These are phyloP conservation scores for Chaetomium tenue DNA, from an alignment of 495 filamentous ascomycete genomes.

Conservation along the genomic window DNA sequence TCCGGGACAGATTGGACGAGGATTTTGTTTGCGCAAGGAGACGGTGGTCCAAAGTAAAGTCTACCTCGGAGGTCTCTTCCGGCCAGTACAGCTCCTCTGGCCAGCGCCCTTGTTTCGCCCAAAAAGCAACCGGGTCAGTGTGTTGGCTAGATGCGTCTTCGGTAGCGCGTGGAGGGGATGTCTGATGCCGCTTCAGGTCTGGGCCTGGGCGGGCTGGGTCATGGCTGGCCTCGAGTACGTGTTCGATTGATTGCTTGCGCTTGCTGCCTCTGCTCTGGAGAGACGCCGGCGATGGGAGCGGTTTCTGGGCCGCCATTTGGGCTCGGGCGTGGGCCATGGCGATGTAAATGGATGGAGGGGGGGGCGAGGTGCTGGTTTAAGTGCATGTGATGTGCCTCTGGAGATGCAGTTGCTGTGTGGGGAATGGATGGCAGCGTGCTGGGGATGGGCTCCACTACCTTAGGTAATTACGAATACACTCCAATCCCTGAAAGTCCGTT, in stretches of 20 bases:
- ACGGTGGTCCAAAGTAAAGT: slow-evolving; percentile 7
- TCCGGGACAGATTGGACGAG: too few relatives aligned
- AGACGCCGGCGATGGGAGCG: slow-evolving; percentile 25
- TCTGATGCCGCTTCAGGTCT: slow-evolving; percentile 20
- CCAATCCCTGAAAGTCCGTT: too few relatives aligned
- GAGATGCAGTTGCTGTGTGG: too few relatives aligned
- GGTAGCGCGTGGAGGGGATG: slow-evolving; percentile 10
- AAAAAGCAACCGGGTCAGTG: slow-evolving; percentile 19
- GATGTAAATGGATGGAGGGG: too few relatives aligned
- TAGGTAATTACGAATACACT: too few relatives aligned
- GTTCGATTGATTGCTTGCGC: slow-evolving; percentile 23
- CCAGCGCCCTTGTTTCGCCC: slow-evolving; percentile 16
- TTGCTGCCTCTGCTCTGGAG: slow-evolving; percentile 26
- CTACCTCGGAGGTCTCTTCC: slow-evolving; percentile 15
- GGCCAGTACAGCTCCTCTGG: slow-evolving; percentile 22
- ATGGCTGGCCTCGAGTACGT: slow-evolving; percentile 12
- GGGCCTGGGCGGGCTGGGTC: slow-evolving; percentile 15
- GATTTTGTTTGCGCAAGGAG: too few relatives aligned
- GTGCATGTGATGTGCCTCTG: too few relatives aligned
- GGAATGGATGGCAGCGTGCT: too few relatives aligned
- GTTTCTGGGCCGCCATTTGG: slow-evolving; percentile 21
- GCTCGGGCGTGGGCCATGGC: slow-evolving; percentile 28
- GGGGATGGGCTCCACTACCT: too few relatives aligned
- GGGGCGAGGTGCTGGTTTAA: too few relatives aligned
- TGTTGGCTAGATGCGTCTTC: slow-evolving; percentile 13